Evolutionary conservation across 1,284 basidiomycete genomes (phyloP).

Genomic region (Pascua guehoae): DNA sequence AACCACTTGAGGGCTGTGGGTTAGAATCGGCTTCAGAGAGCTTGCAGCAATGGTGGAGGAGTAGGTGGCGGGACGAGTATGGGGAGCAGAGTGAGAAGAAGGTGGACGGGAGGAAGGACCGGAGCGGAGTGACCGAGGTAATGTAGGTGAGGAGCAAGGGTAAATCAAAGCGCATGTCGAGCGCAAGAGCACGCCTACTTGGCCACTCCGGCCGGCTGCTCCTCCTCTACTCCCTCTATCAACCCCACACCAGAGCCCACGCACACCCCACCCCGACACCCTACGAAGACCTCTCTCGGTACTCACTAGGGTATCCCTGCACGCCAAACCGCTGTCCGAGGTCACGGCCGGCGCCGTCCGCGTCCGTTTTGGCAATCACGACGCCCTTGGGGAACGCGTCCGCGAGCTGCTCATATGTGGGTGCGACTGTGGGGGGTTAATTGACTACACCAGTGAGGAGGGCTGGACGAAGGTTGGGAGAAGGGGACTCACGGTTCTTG

Average conservation of each 20-base stretch:
- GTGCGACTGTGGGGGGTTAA: slow-evolving; percentile 63
- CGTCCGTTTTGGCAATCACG: slow-evolving; percentile 86
- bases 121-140: background rate
- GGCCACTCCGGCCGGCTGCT: too few relatives aligned
- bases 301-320: slow-evolving; percentile 78
- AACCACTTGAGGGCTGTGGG: slow-evolving; percentile 84
- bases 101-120: too few relatives aligned
- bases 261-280: background rate
- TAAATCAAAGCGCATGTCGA: too few relatives aligned
- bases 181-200: too few relatives aligned
- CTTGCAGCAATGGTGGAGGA: slow-evolving; percentile 5
- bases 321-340: slow-evolving; percentile 62
- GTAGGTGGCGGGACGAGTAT: background rate
- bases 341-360: slow-evolving; percentile 73
- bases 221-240: too few relatives aligned
- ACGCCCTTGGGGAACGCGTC: slow-evolving; percentile 82
- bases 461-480: background rate
- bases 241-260: background rate
- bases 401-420: slow-evolving; percentile 80
- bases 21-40: background rate
- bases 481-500: slow-evolving; percentile 44
- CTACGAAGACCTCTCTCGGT: slow-evolving; percentile 11
- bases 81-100: too few relatives aligned
- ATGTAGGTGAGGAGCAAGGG: too few relatives aligned
- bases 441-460: too few relatives aligned